Conservation (phyloP, 2,329 filamentous ascomycete genomes). For the Cladosporium sphaerospermum region DNA sequence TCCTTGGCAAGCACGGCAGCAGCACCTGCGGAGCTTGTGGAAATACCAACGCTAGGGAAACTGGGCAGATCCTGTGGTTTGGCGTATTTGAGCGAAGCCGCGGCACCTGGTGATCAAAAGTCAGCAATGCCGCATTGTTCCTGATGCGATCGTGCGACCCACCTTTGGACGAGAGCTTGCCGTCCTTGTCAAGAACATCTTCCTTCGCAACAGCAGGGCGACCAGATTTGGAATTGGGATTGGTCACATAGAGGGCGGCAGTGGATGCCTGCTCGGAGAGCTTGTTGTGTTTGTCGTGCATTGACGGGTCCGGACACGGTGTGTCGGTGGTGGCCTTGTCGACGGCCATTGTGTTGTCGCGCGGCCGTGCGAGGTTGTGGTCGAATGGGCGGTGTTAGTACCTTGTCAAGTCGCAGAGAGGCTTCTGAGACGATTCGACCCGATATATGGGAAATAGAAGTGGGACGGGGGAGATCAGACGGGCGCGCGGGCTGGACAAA, state of each 20-base stretch:
- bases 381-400: too few relatives aligned
- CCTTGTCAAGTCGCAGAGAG: too few relatives aligned
- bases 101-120: constrained; percentile 43
- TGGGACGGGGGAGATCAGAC: too few relatives aligned
- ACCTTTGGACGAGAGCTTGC: constrained; percentile 54
- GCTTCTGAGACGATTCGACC: too few relatives aligned
- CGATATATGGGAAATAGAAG: too few relatives aligned
- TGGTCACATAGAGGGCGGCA: constrained; percentile 53
- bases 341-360: constrained; percentile 14
- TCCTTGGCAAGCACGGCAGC: constrained; percentile 55
- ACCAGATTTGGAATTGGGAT: constrained; percentile 21
- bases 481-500: too few relatives aligned
- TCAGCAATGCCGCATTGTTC: too few relatives aligned
- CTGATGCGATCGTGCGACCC: constrained; percentile 19
- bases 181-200: constrained; percentile 43
- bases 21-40: constrained; percentile 56
- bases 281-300: constrained; percentile 31
- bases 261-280: constrained; percentile 51
- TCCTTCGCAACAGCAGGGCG: constrained; percentile 22
- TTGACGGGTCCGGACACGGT: constrained; percentile 41
- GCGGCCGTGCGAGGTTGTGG: not conserved
- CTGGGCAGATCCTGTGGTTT: constrained; percentile 67
- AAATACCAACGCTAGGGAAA: constrained; percentile 64
- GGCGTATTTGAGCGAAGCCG: constrained; percentile 63
- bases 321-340: constrained; percentile 14